These are phyloP conservation scores for Geosmithia morbida DNA, from an alignment of 2,329 filamentous ascomycete species.

Conservation along the genomic window DNA sequence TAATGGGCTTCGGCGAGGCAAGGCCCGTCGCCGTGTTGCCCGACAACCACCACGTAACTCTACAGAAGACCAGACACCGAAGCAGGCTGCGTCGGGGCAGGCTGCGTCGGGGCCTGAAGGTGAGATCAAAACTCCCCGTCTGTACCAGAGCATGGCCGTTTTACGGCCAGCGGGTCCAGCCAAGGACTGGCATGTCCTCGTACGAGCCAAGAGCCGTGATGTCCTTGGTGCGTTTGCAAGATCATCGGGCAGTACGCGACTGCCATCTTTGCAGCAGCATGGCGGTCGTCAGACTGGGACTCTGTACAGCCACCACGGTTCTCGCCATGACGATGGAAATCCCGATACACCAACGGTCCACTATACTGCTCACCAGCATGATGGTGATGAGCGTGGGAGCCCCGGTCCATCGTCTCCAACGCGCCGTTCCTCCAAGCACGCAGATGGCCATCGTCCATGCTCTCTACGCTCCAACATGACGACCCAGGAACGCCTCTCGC, in stretches of 20 bases:
- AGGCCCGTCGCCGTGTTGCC: background rate
- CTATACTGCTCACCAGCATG: background rate
- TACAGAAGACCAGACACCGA: no score
- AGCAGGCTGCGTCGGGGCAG: no score
- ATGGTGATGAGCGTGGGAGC: background rate
- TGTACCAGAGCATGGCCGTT: background rate
- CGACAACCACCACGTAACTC: background rate
- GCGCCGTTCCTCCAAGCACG: background rate
- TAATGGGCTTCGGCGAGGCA: background rate
- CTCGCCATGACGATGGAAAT: background rate
- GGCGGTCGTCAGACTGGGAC: no score
- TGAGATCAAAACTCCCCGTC: background rate
- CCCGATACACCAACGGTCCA: background rate
- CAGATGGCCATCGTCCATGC: background rate
- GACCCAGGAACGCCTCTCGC: conserved; percentile 1
- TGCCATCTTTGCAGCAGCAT: no score
- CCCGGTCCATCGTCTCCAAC: background rate
- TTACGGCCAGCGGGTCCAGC: no score
- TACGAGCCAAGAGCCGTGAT: no score
- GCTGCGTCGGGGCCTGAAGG: background rate
- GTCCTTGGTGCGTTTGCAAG: no score
- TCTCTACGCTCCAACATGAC: conserved; percentile 1
- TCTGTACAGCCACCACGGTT: no score
- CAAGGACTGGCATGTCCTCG: no score
- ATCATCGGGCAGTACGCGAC: no score